Conservation (phyloP, 2,329 filamentous ascomycete genomes). For the Conoideocrella luteorostrata region DNA sequence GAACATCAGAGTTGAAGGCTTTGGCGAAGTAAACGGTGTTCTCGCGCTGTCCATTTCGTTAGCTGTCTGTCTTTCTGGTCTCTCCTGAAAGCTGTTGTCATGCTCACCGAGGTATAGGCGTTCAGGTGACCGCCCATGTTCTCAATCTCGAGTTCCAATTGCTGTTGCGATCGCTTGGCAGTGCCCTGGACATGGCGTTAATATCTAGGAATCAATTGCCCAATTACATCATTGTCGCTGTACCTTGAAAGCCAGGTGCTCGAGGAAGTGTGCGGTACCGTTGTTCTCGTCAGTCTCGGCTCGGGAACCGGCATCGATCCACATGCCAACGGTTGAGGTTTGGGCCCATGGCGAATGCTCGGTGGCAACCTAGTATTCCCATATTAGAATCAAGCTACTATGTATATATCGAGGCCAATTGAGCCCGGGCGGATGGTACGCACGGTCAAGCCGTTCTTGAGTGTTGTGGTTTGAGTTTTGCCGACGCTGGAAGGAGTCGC, state of each 20-base stretch:
- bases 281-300: constrained; percentile 98
- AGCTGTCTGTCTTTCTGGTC: constrained; percentile 15
- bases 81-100: constrained; percentile 18
- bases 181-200: constrained; percentile 59
- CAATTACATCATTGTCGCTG: constrained; percentile 8
- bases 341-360: constrained; percentile 98
- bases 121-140: constrained; percentile 99
- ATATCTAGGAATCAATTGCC: not conserved
- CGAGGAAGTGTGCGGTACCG: constrained; percentile 98
- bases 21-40: constrained; percentile 99
- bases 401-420: constrained; percentile 30
- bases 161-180: constrained; percentile 87
- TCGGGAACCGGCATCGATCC: constrained; percentile 98
- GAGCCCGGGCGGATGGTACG: constrained; percentile 27
- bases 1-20: constrained; percentile 96
- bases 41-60: constrained; percentile 61
- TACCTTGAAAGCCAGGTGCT: constrained; percentile 99
- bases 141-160: constrained; percentile 98
- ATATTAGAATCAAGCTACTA: constrained; percentile 20
- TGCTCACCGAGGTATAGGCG: constrained; percentile 93
- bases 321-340: constrained; percentile 96
- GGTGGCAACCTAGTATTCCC: constrained; percentile 70
- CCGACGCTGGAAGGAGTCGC: constrained; percentile 75
- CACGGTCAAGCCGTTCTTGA: constrained; percentile 97
- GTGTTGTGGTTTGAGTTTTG: constrained; percentile 92